A percentile compares a stretch with the other conserved stretches of the same genome.
Conservation (phyloP, 495 filamentous ascomycete genomes). For the Trichoderma virens region DNA sequence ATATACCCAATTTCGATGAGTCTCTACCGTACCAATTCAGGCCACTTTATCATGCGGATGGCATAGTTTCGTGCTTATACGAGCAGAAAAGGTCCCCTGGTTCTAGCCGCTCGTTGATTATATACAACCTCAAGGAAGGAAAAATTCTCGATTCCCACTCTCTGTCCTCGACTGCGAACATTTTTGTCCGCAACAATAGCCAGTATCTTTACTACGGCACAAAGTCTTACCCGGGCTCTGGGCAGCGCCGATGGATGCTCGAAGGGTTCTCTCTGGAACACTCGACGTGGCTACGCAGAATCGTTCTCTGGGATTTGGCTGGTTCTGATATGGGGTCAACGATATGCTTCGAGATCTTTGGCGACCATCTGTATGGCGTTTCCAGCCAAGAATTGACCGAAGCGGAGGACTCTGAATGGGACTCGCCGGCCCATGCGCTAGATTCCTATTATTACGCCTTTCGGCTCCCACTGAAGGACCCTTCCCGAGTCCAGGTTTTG, state of each 20-base stretch:
- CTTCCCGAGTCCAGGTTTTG: conserved; percentile 25
- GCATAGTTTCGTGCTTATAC: conserved; percentile 50
- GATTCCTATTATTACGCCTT: conserved; percentile 63
- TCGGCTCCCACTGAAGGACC: conserved; percentile 44
- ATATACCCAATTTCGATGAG: conserved; percentile 21
- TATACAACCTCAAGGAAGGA: conserved; percentile 43
- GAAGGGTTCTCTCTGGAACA: conserved; percentile 42
- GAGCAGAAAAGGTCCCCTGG: conserved; percentile 24
- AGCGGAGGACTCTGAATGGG: conserved; percentile 59
- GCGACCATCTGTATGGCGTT: conserved; percentile 62
- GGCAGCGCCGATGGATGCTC: conserved; percentile 54
- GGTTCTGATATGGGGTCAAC: conserved; percentile 60
- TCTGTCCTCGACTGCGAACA: conserved; percentile 41
- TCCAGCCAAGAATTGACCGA: conserved; percentile 59
- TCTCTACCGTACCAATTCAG: conserved; percentile 42
- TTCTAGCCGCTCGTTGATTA: conserved; percentile 41
- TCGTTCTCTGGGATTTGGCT: conserved; percentile 46
- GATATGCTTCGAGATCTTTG: conserved; percentile 63
- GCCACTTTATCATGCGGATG: conserved; percentile 54
- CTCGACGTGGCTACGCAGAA: conserved; percentile 23
- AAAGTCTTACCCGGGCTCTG: conserved; percentile 40
- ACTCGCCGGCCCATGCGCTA: conserved; percentile 9
- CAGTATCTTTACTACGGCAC: conserved; percentile 62
- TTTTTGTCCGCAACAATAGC: conserved; percentile 63
- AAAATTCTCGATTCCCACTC: conserved; percentile 32